Evolutionary conservation across 805 yeast species (phyloP), one percentile per base, ranked within the genome.

Genomic region (Nakazawaea ishiwadae): DNA sequence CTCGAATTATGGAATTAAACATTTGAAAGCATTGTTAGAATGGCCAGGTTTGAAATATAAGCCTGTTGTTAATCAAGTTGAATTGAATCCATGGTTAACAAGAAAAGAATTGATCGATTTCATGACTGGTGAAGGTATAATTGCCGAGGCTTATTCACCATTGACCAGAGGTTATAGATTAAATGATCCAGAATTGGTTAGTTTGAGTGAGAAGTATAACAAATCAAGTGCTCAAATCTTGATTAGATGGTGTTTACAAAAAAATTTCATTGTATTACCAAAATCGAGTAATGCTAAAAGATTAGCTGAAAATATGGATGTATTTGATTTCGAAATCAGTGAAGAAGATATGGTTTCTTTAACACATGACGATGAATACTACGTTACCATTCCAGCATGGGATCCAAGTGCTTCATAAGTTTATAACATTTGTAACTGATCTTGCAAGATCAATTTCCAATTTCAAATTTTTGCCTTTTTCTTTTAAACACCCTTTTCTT

Each of bases 61-160:
- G 49, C 79, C 79, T 0, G 73, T 62, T 1, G 65, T 71, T 9
- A 72, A 75, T 54, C 79, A 75, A 52, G 59, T 75, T 41, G 79
- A 74, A 46, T 55, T 71, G 47, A 67, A 70, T 51, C 77, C 77
- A 0, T 73, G 76, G 77, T 54, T 68, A 30, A 66, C 65, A 68
- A 55, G 76, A 34, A 44, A 54, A 2, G 71, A 70, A 26, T 51
- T 80, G 41, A 64, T 67, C 28, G 62, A 66, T 21, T 79, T 55
- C 55, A 68, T 69, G 49, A 54, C 60, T 26, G 47, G 58, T 17
- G 56, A 79, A 41, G 73, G 66, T 27, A 77, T 82, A 44, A 58
- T 60, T 9, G 53, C 71, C 7, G 79, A 80, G 52, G 86, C 87
- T 1, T 82, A 76, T 60, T 68, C 81, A 20, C 86, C 88, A 11